Evolutionary conservation across 768 basidiomycete genomes (phyloP), one percentile per base, ranked within the genome.

Genomic region (Roridomyces roridus): DNA sequence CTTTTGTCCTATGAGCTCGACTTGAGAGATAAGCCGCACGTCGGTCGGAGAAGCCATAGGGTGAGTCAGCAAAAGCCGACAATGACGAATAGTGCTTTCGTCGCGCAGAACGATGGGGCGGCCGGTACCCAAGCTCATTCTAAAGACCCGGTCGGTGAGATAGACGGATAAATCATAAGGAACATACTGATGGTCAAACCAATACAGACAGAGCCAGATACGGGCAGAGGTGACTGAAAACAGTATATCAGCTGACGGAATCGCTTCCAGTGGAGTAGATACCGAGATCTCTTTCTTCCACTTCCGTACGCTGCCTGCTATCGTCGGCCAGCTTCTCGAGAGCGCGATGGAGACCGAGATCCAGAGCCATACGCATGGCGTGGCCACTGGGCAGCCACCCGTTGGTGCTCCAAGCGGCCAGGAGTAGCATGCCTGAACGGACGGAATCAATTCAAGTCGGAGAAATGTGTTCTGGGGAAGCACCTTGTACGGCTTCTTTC

Each of bases 341-440:
- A 10, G 96, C 96, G 40, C 92, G 88, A 70, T 98, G 94, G 20
- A 98, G 80, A 28, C 95, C 94, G 48, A 98, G 87, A 69, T 97
- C 95, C 49, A 96, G 77, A 20, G 93, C 94, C 93, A 96, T 96
- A 48, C 96, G 86, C 86, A 97, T 88, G 6, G 96, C 96, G 67
- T 98, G 96, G 3, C 96, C 96, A 65, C 91, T 91, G 9, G 95
- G 94, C 42, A 98, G 80, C 93, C 94, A 98, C 0, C 94, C 94
- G 60, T 94, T 94, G 34, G 94, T 92, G 67, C 89, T 92, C 92
- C 94, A 96, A 6, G 94, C 93, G 25, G 94, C 92, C 42, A 97
- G 79, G 26, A 98, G 79, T 11, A 96, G 76, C 93, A 95, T 96
- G 9, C 92, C 94, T 93, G 60, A 36, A 53, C 20, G 8, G 40